Base-by-base conservation (phyloP, 148 eudicot species). In the Rhododendron mucronatum region DNA sequence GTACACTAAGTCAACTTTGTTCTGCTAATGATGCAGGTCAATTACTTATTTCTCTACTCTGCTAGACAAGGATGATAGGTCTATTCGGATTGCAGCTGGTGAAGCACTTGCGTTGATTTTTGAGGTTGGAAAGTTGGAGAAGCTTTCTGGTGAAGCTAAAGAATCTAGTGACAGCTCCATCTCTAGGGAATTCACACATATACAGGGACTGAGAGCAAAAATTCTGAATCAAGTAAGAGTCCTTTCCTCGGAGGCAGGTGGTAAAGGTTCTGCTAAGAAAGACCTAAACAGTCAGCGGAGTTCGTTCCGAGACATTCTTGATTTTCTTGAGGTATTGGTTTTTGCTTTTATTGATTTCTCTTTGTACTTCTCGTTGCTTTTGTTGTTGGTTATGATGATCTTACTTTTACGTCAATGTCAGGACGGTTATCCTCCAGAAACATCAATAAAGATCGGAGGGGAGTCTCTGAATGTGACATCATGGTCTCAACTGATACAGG, bases 71-170 rank as follows among this genome's bases (percentile, higher is more conserved):
- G 98, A 96, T 77, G 98, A 96, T 84, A 91, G 98, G 83, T 85
- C 93, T 48, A 88, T 95, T 57, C 99, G 98, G 45, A 93, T 96
- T 82, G 99, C 96, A 20, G 98, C 95, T 86, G 98, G 98, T 50
- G 96, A 96, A 91, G 98, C 98, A 74, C 92, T 96, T 85, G 94
- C 98, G 53, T 91, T 95, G 84, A 89, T 94, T 51, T 96, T 92
- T 88, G 98, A 96, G 89, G 80, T 90, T 3, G 98, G 95, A 48
- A 88, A 89, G 74, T 90, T 94, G 82, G 97, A 95, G 55, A 93
- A 93, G 84, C 89, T 92, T 83, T 89, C 89, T 65, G 84, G 87
- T 83, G 94, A 91, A 59, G 73, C 82, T 73, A 90, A 88, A 81
- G 91, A 71, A 75, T 84, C 90, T 15, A 53, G 78, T 86, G 91